Evolutionary conservation across 768 basidiomycete species (phyloP).

Genomic region (Agaricus blazei): DNA sequence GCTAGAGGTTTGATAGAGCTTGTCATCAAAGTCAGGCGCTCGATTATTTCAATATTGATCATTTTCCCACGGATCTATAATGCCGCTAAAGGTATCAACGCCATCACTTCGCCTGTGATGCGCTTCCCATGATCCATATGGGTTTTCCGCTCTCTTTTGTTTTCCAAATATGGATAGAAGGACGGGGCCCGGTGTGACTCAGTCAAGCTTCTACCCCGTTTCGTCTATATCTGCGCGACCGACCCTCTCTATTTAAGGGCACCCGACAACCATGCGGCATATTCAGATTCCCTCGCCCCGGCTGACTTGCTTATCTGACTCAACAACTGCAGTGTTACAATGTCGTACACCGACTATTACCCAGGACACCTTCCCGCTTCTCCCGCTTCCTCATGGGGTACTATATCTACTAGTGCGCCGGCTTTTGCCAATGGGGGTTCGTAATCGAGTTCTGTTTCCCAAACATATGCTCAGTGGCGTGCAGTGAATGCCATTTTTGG

Average conservation of each 20-base stretch:
- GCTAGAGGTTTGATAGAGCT: neutral
- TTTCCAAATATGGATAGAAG: neutral
- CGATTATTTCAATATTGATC: neutral
- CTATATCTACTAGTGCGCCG: neutral
- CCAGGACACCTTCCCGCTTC: neutral
- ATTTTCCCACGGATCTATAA: neutral
- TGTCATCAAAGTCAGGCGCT: neutral
- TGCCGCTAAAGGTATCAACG: neutral
- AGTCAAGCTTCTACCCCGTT: neutral
- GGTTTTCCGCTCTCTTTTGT: neutral
- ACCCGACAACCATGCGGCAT: neutral
- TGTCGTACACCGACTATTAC: neutral
- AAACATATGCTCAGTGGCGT: neutral
- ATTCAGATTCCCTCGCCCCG: neutral
- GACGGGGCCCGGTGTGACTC: neutral
- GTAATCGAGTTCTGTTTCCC: neutral
- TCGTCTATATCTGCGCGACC: neutral
- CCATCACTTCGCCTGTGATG: neutral
- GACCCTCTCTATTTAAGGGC: conserved; percentile 1
- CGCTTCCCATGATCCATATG: neutral
- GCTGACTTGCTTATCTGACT: neutral
- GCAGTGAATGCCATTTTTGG: neutral
- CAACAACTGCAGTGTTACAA: neutral
- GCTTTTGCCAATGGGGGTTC: neutral
- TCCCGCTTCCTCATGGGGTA: conserved; percentile 2